These are phyloP conservation scores for Pythium dissimile DNA, from an alignment of 352 stramenopile species.

Conservation along the genomic window DNA sequence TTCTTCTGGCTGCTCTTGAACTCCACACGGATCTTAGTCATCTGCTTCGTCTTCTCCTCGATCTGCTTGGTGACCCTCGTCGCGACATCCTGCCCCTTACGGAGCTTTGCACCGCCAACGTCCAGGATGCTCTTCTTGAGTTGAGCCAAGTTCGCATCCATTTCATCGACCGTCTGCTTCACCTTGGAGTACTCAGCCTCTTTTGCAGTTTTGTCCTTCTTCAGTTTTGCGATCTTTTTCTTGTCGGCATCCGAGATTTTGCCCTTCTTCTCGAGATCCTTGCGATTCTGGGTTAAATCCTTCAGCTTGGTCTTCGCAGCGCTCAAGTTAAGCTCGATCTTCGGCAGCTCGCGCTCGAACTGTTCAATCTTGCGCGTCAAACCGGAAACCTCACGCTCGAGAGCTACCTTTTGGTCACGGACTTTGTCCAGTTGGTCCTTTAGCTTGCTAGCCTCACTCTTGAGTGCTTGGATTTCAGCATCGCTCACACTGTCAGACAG, in stretches of 20 bases:
- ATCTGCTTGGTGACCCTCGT: constrained; percentile 83
- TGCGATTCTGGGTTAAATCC: constrained; percentile 59
- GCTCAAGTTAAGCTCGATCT: constrained; percentile 84
- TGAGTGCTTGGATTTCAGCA: constrained; percentile 57
- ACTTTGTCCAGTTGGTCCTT: constrained; percentile 53
- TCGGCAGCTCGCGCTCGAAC: constrained; percentile 88
- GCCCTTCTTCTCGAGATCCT: constrained; percentile 81
- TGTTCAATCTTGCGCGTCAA: constrained; percentile 87
- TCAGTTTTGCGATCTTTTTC: constrained; percentile 83
- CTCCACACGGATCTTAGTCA: constrained; percentile 83
- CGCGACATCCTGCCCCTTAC: constrained; percentile 90
- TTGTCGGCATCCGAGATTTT: constrained; percentile 85
- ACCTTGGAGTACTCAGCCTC: constrained; percentile 83
- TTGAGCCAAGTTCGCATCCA: constrained; percentile 79
- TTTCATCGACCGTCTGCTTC: constrained; percentile 60
- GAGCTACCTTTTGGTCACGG: constrained; percentile 54
- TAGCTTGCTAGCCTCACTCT: constrained; percentile 48
- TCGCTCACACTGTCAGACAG: constrained; percentile 49
- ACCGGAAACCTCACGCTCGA: constrained; percentile 84
- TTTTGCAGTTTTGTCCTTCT: constrained; percentile 82
- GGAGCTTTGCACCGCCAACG: constrained; percentile 91
- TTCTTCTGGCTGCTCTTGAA: constrained; percentile 84
- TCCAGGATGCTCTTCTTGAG: constrained; percentile 96
- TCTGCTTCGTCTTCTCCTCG: constrained; percentile 86
- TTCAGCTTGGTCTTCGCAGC: constrained; percentile 58